Conservation (phyloP, 23 red algal species). For the Gracilariopsis chorda region DNA sequence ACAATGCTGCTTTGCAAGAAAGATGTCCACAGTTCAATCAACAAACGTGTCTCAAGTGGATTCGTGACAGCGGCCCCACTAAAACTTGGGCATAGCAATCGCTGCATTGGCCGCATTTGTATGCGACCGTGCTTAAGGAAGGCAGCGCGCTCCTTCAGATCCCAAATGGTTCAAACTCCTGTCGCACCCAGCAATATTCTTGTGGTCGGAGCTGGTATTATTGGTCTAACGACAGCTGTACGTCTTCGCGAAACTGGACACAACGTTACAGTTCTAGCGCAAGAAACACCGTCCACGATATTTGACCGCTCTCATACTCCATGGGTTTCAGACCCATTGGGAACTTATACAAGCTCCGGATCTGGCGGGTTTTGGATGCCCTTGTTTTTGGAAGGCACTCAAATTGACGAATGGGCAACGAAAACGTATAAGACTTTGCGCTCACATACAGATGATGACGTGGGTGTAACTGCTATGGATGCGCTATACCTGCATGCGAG, state of each 20-base stretch:
- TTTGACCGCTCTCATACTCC: slow-evolving; percentile 16
- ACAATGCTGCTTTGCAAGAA: too few relatives aligned
- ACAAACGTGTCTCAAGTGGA: too few relatives aligned
- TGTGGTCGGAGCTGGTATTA: slow-evolving; percentile 66
- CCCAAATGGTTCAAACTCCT: not conserved
- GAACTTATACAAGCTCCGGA: slow-evolving; percentile 56
- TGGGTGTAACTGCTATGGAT: slow-evolving; percentile 26
- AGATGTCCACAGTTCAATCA: too few relatives aligned
- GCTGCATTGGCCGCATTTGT: too few relatives aligned
- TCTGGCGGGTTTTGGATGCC: slow-evolving; percentile 92
- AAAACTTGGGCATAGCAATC: too few relatives aligned
- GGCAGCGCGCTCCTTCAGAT: not conserved
- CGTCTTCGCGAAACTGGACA: slow-evolving; percentile 31
- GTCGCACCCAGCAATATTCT: slow-evolving; percentile 10
- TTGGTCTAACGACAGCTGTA: slow-evolving; percentile 74
- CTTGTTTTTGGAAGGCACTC: slow-evolving; percentile 54
- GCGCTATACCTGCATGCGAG: not conserved
- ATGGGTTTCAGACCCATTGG: not conserved
- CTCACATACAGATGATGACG: not conserved
- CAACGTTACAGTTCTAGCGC: slow-evolving; percentile 38
- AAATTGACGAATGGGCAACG: slow-evolving; percentile 65
- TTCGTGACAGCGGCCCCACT: too few relatives aligned
- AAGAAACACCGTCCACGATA: slow-evolving; percentile 29
- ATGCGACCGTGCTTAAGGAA: too few relatives aligned
- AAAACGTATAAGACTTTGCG: slow-evolving; percentile 33